A percentile compares a stretch with the other conserved stretches of the same genome.
phyloP scores from a whole-genome alignment of 2,329 filamentous ascomycete species.

The Didymella exigua region DNA sequence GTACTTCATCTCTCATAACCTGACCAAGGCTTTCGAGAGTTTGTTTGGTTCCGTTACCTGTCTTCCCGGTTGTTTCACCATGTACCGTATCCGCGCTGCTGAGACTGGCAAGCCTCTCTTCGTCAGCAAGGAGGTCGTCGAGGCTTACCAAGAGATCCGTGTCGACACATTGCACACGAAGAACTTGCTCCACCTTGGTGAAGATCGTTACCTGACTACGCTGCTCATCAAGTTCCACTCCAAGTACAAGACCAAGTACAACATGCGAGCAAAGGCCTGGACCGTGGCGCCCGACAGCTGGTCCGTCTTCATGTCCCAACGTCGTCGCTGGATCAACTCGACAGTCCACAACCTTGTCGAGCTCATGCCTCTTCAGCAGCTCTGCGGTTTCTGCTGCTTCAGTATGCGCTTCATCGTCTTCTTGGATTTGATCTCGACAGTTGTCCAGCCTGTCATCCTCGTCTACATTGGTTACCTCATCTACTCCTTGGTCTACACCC shows the following conservation, averaged over 20 bases:
- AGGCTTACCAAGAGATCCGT: slow-evolving; percentile 87
- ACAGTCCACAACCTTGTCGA: slow-evolving; percentile 98
- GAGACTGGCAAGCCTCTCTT: slow-evolving; percentile 96
- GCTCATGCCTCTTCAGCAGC: slow-evolving; percentile 87
- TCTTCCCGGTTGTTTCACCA: slow-evolving; percentile 97
- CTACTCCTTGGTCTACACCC: slow-evolving; percentile 68
- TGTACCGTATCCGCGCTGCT: slow-evolving; percentile 95
- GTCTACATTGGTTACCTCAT: slow-evolving; percentile 91
- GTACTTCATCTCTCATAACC: slow-evolving; percentile 98
- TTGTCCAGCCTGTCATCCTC: slow-evolving; percentile 89
- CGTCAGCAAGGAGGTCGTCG: slow-evolving; percentile 88
- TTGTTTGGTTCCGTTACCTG: slow-evolving; percentile 97
- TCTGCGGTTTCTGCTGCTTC: slow-evolving; percentile 99
- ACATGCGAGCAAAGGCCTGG: slow-evolving; percentile 90
- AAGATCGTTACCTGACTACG: slow-evolving; percentile 96
- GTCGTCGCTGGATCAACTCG: slow-evolving; percentile 99
- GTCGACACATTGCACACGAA: slow-evolving; percentile 99
- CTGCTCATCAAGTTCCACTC: slow-evolving; percentile 89
- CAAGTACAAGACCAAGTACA: slow-evolving; percentile 98
- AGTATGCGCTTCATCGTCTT: slow-evolving; percentile 99
- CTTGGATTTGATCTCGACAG: slow-evolving; percentile 86
- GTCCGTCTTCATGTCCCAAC: slow-evolving; percentile 93
- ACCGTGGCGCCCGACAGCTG: slow-evolving; percentile 96
- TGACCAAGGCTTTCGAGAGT: slow-evolving; percentile 96
- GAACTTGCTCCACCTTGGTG: slow-evolving; percentile 93